Percentiles rank a stretch among this genome's conserved stretches.
These are phyloP conservation scores for Dissophora globulifera DNA, from an alignment of 192 early-diverging fungal genomes.

Conservation along the genomic window DNA sequence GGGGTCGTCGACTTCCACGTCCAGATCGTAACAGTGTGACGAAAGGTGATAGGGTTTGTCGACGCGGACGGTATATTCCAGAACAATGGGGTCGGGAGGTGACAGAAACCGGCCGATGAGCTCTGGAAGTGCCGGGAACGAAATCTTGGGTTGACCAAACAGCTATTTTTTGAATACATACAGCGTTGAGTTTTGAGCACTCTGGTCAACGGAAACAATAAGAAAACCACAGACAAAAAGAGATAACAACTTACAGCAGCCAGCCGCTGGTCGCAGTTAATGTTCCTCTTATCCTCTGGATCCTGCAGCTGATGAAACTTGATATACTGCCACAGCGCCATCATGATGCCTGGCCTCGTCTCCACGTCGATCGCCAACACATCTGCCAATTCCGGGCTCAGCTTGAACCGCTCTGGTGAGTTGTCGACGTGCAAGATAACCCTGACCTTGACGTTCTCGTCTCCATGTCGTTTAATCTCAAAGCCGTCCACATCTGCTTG, in stretches of 20 bases:
- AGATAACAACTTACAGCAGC: slow-evolving; percentile 63
- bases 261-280: slow-evolving; percentile 85
- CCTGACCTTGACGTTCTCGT: slow-evolving; percentile 81
- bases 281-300: slow-evolving; percentile 84
- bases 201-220: no score
- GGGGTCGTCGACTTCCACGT: slow-evolving; percentile 88
- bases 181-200: no score
- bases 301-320: slow-evolving; percentile 95
- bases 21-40: slow-evolving; percentile 88
- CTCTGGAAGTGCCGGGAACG: slow-evolving; percentile 86
- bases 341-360: slow-evolving; percentile 78
- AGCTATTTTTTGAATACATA: no score
- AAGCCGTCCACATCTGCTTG: slow-evolving; percentile 82
- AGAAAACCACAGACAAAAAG: background rate
- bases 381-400: slow-evolving; percentile 76
- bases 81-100: slow-evolving; percentile 86
- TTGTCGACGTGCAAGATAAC: slow-evolving; percentile 85
- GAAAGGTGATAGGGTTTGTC: slow-evolving; percentile 83
- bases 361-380: slow-evolving; percentile 83
- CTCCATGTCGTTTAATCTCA: slow-evolving; percentile 93
- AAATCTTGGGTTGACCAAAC: slow-evolving; percentile 71
- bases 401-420: slow-evolving; percentile 83
- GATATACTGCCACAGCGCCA: slow-evolving; percentile 96
- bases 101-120: slow-evolving; percentile 78
- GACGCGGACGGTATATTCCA: slow-evolving; percentile 88